Base-by-base conservation (phyloP, 129 eudicot genomes). In the Centaurea solstitialis region DNA sequence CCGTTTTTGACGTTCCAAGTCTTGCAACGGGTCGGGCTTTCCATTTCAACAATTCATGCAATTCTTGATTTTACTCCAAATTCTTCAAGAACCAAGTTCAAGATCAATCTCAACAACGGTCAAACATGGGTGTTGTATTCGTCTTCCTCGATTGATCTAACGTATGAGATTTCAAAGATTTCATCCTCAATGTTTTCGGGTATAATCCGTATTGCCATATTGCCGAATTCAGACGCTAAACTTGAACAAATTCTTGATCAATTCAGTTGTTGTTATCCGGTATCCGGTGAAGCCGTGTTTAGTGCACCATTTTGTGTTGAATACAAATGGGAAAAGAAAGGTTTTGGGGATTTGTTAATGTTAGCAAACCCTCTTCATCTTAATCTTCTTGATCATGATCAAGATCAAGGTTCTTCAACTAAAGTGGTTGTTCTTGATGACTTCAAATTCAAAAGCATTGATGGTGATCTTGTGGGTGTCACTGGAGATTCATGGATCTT, bases 391-490 rank as follows among this genome's bases (percentile, higher is more conserved):
- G 84, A 91, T 0, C 69, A 38, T 1, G 37, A 33, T 33, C 37
- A 33, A 33, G 37, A 33, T 33, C 37, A 33, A 33, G 37, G 76
- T 68, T 22, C 87, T 61, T 85, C 88, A 4, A 26, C 67, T 24
- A 76, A 77, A 24, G 4, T 33, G 37, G 37, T 33, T 33, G 87
- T 94, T 22, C 81, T 94, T 75, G 89, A 92, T 47, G 90, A 87
- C 53, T 86, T 88, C 18, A 92, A 82, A 85, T 94, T 92, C 85
- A 86, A 88, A 13, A 89, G 97, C 65, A 86, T 94, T 53, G 99
- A 94, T 87, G 99, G 99, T 22, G 99, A 94, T 22, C 99, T 94
- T 40, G 97, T 92, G 47, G 97, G 99, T 41, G 89, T 94, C 68
- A 86, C 82, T 67, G 99, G 97, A 28, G 91, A 92, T 83, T 90